A percentile compares a stretch with the other conserved stretches of the same genome.
Evolutionary conservation across 257 asterid genomes (phyloP).

Genomic region (Jasminum sambac): DNA sequence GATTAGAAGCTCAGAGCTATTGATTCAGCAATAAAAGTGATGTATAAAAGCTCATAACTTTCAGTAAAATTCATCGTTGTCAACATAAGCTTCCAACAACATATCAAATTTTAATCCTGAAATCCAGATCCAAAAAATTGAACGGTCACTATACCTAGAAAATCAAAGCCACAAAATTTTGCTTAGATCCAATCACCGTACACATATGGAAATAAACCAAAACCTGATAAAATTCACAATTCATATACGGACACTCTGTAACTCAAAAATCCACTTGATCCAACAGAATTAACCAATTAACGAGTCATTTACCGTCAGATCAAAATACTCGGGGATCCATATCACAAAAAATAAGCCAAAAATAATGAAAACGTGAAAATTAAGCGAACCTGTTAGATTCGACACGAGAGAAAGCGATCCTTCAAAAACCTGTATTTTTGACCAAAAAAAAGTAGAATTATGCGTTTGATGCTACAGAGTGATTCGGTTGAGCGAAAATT

Average conservation of each 20-base stretch:
- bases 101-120: neutral
- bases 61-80: neutral
- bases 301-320: neutral
- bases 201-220: neutral
- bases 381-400: slow-evolving; percentile 2
- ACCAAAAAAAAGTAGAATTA: neutral
- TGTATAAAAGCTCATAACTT: neutral
- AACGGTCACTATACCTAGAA: neutral
- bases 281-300: neutral
- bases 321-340: neutral
- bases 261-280: neutral
- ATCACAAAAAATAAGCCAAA: neutral
- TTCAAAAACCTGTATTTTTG: neutral
- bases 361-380: neutral
- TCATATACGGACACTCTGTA: neutral
- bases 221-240: neutral
- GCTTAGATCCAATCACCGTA: neutral
- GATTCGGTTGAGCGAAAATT: neutral
- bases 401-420: neutral
- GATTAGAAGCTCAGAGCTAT: neutral
- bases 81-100: neutral
- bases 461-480: neutral
- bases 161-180: neutral
- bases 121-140: neutral
- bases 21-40: neutral